Conservation (phyloP, 2,329 filamentous ascomycete genomes). For the Coleophoma eucalyptorum region DNA sequence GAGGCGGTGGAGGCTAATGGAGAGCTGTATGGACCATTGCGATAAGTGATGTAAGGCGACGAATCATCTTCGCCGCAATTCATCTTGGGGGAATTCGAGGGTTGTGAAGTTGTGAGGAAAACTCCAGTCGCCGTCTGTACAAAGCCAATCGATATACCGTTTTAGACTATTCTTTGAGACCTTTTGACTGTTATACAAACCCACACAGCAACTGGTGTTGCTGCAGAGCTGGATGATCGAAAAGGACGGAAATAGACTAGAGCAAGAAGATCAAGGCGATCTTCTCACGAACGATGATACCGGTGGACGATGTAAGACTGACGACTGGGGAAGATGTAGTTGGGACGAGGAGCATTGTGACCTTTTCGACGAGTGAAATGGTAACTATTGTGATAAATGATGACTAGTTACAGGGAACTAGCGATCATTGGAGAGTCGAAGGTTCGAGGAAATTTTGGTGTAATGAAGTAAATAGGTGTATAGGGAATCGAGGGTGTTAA, state of each 20-base stretch:
- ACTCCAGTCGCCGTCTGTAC: slow-evolving; percentile 54
- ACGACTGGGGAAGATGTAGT: slow-evolving; percentile 52
- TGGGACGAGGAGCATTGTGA: slow-evolving; percentile 57
- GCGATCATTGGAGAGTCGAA: slow-evolving; percentile 21
- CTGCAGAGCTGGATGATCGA: slow-evolving; percentile 40
- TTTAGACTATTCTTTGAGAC: slow-evolving; percentile 32
- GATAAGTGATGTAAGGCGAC: slow-evolving; percentile 46
- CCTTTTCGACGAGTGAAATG: slow-evolving; percentile 27
- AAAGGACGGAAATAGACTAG: slow-evolving; percentile 34
- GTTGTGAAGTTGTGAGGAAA: slow-evolving; percentile 18
- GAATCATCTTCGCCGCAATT: slow-evolving; percentile 48
- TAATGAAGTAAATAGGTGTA: not conserved
- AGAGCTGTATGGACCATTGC: slow-evolving; percentile 61
- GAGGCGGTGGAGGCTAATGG: slow-evolving; percentile 73
- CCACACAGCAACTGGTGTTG: slow-evolving; percentile 26
- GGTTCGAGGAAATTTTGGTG: not conserved
- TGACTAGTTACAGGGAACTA: slow-evolving; percentile 21
- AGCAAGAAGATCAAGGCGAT: slow-evolving; percentile 31
- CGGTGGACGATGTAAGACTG: slow-evolving; percentile 58
- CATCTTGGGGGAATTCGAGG: slow-evolving; percentile 48
- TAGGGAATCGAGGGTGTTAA: slow-evolving; percentile 2
- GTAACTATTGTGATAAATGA: slow-evolving; percentile 24
- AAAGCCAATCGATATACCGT: slow-evolving; percentile 46
- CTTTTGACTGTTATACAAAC: slow-evolving; percentile 37
- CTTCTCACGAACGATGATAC: slow-evolving; percentile 53